phyloP scores from a whole-genome alignment of 805 yeast species.

The Wickerhamiella parazyma region DNA sequence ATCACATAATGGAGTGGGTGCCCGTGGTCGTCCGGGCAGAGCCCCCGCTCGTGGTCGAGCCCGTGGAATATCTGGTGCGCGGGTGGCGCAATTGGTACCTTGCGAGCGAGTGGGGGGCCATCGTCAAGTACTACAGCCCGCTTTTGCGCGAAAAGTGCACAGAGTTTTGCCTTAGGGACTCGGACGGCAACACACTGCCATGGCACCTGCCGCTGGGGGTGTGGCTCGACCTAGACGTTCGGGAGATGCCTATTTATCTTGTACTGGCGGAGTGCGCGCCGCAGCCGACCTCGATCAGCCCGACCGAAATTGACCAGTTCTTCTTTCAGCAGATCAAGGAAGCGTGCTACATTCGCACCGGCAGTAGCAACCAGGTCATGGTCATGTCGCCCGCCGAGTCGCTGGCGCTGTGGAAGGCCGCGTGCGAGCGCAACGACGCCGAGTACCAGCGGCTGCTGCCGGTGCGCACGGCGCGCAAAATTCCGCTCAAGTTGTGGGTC shows the following conservation, averaged over 20 bases:
- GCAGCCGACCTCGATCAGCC: background rate
- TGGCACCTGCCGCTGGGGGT: slow-evolving; percentile 19
- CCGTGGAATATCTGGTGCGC: background rate
- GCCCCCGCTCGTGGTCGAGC: slow-evolving; percentile 5
- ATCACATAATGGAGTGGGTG: slow-evolving; percentile 7
- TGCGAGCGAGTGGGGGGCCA: slow-evolving; percentile 9
- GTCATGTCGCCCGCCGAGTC: slow-evolving; percentile 52
- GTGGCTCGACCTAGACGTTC: slow-evolving; percentile 15
- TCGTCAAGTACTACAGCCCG: slow-evolving; percentile 13
- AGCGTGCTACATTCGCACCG: slow-evolving; percentile 58
- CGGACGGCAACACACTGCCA: slow-evolving; percentile 8
- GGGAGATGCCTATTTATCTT: background rate
- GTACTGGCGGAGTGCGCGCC: background rate
- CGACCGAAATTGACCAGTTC: slow-evolving; percentile 30
- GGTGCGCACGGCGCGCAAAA: slow-evolving; percentile 12
- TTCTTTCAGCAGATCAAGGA: slow-evolving; percentile 79
- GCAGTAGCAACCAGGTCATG: slow-evolving; percentile 74
- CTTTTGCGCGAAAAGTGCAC: slow-evolving; percentile 7
- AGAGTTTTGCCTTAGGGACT: slow-evolving; percentile 15
- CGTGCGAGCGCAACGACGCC: slow-evolving; percentile 12
- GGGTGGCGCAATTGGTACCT: slow-evolving; percentile 10
- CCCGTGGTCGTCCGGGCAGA: slow-evolving; percentile 8
- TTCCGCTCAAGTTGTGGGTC: slow-evolving; percentile 25
- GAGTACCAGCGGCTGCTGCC: slow-evolving; percentile 22
- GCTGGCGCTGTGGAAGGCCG: slow-evolving; percentile 37